Evolutionary conservation across 2,329 filamentous ascomycete species (phyloP), one percentile per base, ranked within the genome.

Genomic region (Diplodia corticola): DNA sequence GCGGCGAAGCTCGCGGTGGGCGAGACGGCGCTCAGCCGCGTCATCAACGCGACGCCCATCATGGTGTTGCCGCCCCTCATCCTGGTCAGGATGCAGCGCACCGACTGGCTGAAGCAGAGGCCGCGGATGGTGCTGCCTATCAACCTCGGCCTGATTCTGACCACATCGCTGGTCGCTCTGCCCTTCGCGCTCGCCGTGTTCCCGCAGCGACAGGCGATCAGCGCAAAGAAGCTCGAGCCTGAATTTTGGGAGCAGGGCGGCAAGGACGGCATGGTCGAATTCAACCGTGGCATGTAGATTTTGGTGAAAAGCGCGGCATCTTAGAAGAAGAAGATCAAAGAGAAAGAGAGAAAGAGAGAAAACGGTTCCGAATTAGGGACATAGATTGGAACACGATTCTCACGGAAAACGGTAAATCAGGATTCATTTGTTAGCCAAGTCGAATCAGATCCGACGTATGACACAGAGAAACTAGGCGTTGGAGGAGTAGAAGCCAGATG

Each of bases 21-120:
- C 68, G 94, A 99, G 83, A 99, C 95, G 55, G 95, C 95, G 2
- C 82, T 96, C 53, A 95, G 91, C 71, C 88, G 95, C 67, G 93
- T 98, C 67, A 84, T 98, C 73, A 99, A 98, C 79, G 91, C 92
- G 68, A 96, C 91, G 13, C 95, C 95, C 12, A 95, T 99, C 81
- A 99, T 99, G 95, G 93, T 96, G 15, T 83, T 99, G 53, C 95
- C 95, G 49, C 92, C 95, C 24, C 82, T 99, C 75, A 81, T 96
- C 26, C 85, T 99, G 64, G 91, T 98, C 63, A 85, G 88, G 71
- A 82, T 99, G 72, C 93, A 99, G 84, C 86, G 89, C 79, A 91
- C 88, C 61, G 84, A 89, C 67, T 98, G 92, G 92, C 80, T 98
- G 72, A 88, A 88, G 80, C 83, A 84, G 69, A 86, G 91, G 70